Base-by-base conservation (phyloP, 768 basidiomycete species). In the Suillus placidus region DNA sequence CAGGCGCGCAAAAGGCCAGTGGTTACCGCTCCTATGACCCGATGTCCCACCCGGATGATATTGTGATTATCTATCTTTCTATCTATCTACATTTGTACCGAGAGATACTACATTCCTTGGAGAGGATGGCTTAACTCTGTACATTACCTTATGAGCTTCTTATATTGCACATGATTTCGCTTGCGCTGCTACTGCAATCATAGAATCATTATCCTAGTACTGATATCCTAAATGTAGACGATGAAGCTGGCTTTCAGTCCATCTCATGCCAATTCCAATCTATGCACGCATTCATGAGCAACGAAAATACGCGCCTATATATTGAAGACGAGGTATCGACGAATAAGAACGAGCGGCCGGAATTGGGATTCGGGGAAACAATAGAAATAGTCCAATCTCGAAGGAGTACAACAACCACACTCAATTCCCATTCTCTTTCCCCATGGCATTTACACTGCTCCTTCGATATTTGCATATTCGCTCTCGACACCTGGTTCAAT, bases 401-500 rank as follows among this genome's bases (percentile, higher is more conserved):
- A 55, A 67, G 6, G n/a, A 51, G 30, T 34, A 65, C 65, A 54
- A 62, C 61, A 57, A 58, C 30, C 26, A 34, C 51, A 18, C 47
- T 18, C 12, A 54, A 4, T 20, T 10, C 16, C 18, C 52, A 54
- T 32, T 18, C 52, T 30, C 30, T 32, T 54, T 56, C 43, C 3
- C 32, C 47, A 45, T 23, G 52, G 6, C 51, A 13, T 67, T 68
- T 79, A 89, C 58, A 91, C 90, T 40, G 75, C 73, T 56, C 91
- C 91, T 76, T 91, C 85, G n/a, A 94, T 90, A 51, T 80, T 73
- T 4, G 91, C 88, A 70, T 97, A 97, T 76, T 97, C 95, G 80
- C 91, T 93, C 80, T 99, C 97, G 62, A 97, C 86, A 34, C 97
- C 97, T 2, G 96, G 97, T 78, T 99, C 97, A 68, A 98, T 88